Percentiles rank a stretch among this genome's conserved stretches.
phyloP scores from a whole-genome alignment of 2,329 filamentous ascomycete species.

The Aspergillus aculeatinus region DNA sequence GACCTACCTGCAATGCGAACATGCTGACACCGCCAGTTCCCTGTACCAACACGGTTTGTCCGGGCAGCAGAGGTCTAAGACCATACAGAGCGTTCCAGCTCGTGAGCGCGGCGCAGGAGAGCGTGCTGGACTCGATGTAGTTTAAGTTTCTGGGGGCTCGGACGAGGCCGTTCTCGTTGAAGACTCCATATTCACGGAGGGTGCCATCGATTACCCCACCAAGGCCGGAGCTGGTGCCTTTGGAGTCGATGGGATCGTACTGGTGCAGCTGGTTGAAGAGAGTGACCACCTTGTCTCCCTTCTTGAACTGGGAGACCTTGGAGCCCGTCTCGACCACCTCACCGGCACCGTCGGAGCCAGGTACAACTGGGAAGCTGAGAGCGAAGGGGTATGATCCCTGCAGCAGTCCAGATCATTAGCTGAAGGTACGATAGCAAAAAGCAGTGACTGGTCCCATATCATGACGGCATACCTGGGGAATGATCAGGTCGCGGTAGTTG shows the following conservation, averaged over 20 bases:
- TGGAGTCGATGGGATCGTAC: conserved; percentile 45
- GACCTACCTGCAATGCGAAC: conserved; percentile 52
- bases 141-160: conserved; percentile 57
- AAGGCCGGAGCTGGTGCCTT: conserved; percentile 55
- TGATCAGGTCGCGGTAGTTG: conserved; percentile 52
- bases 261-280: conserved; percentile 60
- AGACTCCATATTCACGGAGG: conserved; percentile 66
- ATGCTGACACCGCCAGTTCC: conserved; percentile 62
- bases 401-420: background rate
- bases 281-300: conserved; percentile 58
- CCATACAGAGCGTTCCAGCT: conserved; percentile 68
- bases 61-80: conserved; percentile 53
- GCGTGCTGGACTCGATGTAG: conserved; percentile 55
- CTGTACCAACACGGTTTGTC: conserved; percentile 58
- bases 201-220: conserved; percentile 68
- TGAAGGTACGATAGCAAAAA: conserved; percentile 22
- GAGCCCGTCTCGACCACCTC: conserved; percentile 54
- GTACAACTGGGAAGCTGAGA: conserved; percentile 31
- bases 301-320: conserved; percentile 57
- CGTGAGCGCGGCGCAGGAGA: conserved; percentile 62
- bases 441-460: too few relatives aligned
- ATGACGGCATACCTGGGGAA: conserved; percentile 42
- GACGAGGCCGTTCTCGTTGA: conserved; percentile 68
- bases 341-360: conserved; percentile 44
- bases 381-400: conserved; percentile 38